Percentiles rank a stretch among this genome's conserved stretches.
Evolutionary conservation across 2,329 filamentous ascomycete genomes (phyloP).

Genomic region (Helicocarpus griseus): DNA sequence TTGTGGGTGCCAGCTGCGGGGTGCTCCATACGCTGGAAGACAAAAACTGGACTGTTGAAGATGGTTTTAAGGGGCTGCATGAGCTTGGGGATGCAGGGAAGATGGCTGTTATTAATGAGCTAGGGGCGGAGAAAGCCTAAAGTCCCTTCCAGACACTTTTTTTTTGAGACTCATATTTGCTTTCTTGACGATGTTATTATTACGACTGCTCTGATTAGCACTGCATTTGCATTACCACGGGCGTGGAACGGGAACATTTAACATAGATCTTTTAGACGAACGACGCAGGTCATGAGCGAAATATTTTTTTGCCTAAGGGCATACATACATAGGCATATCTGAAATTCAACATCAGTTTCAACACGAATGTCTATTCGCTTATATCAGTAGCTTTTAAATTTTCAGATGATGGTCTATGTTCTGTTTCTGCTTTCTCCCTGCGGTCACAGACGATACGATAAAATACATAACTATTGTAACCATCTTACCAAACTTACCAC

Average conservation of each 20-base stretch:
- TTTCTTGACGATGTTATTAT: not conserved
- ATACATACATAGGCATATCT: too few species aligned
- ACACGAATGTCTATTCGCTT: too few species aligned
- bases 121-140: not conserved
- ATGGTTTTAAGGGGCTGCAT: constrained; percentile 71
- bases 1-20: constrained; percentile 76
- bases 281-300: too few species aligned
- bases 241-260: too few species aligned
- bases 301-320: too few species aligned
- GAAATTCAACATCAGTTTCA: too few species aligned
- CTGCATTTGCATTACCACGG: not conserved
- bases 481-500: not conserved
- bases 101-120: constrained; percentile 10
- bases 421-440: not conserved
- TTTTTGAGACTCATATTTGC: not conserved
- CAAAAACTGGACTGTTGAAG: constrained; percentile 73
- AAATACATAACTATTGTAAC: not conserved
- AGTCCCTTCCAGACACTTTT: not conserved
- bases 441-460: too few species aligned
- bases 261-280: too few species aligned
- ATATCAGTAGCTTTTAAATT: too few species aligned
- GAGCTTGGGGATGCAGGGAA: constrained; percentile 23
- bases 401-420: not conserved
- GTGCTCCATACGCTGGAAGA: constrained; percentile 55
- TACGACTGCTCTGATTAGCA: not conserved